A percentile compares a stretch with the other conserved stretches of the same genome.
Conservation (phyloP, 805 yeast genomes). For the Myxozyma udenii region DNA sequence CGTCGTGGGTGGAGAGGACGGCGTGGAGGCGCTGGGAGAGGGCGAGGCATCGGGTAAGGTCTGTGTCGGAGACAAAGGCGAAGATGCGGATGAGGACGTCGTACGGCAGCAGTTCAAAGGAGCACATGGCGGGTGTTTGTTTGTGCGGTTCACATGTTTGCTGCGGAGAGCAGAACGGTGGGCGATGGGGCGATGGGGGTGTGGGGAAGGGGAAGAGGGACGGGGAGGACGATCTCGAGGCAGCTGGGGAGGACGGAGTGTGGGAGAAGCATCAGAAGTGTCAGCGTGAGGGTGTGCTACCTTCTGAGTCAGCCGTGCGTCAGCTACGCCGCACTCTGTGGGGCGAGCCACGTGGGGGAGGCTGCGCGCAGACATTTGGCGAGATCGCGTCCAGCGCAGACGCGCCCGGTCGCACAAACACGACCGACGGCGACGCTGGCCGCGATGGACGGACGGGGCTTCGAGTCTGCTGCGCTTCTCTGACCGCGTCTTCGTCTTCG, state of each 20-base stretch:
- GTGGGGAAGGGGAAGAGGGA: background rate
- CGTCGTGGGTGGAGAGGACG: background rate
- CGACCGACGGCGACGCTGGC: no score
- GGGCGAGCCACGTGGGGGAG: background rate
- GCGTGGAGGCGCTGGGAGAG: background rate
- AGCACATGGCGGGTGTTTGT: background rate
- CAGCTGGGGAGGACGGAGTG: no score
- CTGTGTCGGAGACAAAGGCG: conserved; percentile 4
- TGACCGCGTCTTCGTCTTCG: no score
- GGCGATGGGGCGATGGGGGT: background rate
- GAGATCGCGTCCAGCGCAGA: no score
- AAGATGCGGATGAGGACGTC: conserved; percentile 10
- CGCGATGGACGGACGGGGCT: no score
- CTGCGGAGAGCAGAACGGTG: background rate
- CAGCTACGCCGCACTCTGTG: conserved; percentile 1
- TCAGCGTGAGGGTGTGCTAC: no score
- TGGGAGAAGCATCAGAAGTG: no score
- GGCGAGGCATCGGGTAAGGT: conserved; percentile 1
- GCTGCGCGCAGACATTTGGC: background rate
- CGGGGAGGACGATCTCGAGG: background rate
- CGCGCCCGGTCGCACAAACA: no score
- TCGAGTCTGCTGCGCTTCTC: no score
- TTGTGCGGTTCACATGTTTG: background rate
- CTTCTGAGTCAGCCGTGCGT: no score
- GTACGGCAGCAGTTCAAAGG: conserved; percentile 2